A percentile compares a stretch with the other conserved stretches of the same genome.
phyloP scores from a whole-genome alignment of 208 protist genomes.

The Crithidia sp. region DNA sequence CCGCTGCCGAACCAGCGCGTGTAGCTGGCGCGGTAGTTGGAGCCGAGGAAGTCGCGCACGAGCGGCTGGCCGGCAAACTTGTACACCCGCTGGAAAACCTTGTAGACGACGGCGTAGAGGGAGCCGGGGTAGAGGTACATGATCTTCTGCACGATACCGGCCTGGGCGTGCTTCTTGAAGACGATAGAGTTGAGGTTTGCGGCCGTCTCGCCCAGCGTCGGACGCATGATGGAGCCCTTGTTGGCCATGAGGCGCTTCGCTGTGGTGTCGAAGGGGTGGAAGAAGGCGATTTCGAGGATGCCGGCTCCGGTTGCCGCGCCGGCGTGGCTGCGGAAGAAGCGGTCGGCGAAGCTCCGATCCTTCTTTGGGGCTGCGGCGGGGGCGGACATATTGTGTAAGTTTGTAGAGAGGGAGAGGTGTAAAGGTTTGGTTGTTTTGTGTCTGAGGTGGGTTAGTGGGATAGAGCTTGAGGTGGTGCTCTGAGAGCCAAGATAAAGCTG shows the following conservation, averaged over 20 bases:
- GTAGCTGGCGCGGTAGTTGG: conserved; percentile 48
- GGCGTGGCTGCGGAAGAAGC: conserved; percentile 57
- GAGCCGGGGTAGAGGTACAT: conserved; percentile 91
- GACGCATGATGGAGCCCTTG: conserved; percentile 55
- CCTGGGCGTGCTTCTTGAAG: conserved; percentile 77
- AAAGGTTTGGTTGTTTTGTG: no score
- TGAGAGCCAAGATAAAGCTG: no score
- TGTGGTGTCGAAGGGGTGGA: conserved; percentile 92
- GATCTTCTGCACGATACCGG: conserved; percentile 59
- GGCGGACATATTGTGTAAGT: conserved; percentile 23
- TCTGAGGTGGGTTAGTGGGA: no score
- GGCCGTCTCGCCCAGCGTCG: conserved; percentile 43
- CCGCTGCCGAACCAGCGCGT: conserved; percentile 56
- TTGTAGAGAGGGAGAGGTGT: background rate
- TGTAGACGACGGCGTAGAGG: conserved; percentile 89
- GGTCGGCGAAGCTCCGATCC: conserved; percentile 46
- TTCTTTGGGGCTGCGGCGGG: conserved; percentile 16
- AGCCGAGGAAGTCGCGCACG: conserved; percentile 73
- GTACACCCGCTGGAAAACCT: conserved; percentile 92
- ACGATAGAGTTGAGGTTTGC: conserved; percentile 79
- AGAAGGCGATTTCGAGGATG: conserved; percentile 85
- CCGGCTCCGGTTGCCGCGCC: conserved; percentile 74
- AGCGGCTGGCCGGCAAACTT: conserved; percentile 93
- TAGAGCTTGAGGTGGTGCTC: no score
- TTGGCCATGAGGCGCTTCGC: conserved; percentile 91